Conservation (phyloP, 2,329 filamentous ascomycete genomes). For the Pyrenophora seminiperda region DNA sequence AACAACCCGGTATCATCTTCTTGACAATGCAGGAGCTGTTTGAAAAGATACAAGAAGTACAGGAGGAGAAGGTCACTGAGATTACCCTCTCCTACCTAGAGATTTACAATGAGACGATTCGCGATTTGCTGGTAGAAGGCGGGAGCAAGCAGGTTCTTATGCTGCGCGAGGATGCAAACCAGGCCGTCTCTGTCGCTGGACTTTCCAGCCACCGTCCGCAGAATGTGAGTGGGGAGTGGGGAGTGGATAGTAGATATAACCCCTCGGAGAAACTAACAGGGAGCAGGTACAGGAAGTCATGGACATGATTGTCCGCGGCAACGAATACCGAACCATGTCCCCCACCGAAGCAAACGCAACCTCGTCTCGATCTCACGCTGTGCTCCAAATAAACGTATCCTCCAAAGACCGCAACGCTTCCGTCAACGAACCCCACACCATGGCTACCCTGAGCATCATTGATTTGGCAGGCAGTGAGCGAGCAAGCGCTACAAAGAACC, state of each 20-base stretch:
- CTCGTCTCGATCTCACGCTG: constrained; percentile 94
- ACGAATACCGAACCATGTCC: constrained; percentile 92
- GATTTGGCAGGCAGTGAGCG: constrained; percentile 95
- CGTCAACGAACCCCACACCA: constrained; percentile 92
- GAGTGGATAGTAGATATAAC: constrained; percentile 12
- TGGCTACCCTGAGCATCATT: constrained; percentile 98
- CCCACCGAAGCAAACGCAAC: constrained; percentile 97
- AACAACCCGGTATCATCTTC: constrained; percentile 97
- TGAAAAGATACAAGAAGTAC: constrained; percentile 87
- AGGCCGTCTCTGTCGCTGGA: constrained; percentile 87
- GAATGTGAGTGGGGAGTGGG: constrained; percentile 63
- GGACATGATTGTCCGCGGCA: constrained; percentile 97
- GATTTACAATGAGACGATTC: constrained; percentile 99
- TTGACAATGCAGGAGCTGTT: constrained; percentile 99
- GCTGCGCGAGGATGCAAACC: constrained; percentile 92
- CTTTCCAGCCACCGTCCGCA: constrained; percentile 89
- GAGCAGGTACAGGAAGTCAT: constrained; percentile 78
- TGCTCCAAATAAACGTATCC: constrained; percentile 94
- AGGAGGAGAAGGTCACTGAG: constrained; percentile 85
- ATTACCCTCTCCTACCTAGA: constrained; percentile 93
- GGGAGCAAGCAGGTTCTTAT: constrained; percentile 84
- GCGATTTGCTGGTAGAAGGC: constrained; percentile 86
- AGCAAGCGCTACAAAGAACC: constrained; percentile 94
- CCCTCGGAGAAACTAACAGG: constrained; percentile 26
- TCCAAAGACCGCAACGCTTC: constrained; percentile 92